Evolutionary conservation across 2,329 filamentous ascomycete species (phyloP).

Genomic region (Pyricularia grisea): DNA sequence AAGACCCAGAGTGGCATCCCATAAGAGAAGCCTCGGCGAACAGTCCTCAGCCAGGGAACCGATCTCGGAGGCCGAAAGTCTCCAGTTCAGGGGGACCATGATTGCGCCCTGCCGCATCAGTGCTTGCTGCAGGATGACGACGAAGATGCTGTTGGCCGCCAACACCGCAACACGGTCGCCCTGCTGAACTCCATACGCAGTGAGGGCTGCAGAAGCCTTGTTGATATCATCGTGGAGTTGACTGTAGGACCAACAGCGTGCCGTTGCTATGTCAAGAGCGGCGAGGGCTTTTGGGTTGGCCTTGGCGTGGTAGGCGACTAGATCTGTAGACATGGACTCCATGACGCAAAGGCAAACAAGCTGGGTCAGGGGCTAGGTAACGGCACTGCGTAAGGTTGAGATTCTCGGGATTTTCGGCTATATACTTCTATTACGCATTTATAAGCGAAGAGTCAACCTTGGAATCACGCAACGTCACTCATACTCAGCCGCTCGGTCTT

Average conservation of each 20-base stretch:
- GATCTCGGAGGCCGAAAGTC: slow-evolving; percentile 3
- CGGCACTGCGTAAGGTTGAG: too few relatives aligned
- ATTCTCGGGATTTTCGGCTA: too few relatives aligned
- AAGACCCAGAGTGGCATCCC: not conserved
- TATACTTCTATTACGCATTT: too few relatives aligned
- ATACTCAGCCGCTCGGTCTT: not conserved
- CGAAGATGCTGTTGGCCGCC: slow-evolving; percentile 5
- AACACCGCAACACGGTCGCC: slow-evolving; percentile 6
- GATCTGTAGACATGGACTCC: not conserved
- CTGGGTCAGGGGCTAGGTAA: too few relatives aligned
- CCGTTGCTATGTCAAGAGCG: not conserved
- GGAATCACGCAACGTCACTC: not conserved
- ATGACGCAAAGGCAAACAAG: not conserved
- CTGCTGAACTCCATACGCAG: not conserved
- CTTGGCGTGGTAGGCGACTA: not conserved
- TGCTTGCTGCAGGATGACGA: slow-evolving; percentile 6
- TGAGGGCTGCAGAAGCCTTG: not conserved
- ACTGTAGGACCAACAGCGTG: slow-evolving; percentile 1
- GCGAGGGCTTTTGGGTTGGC: not conserved
- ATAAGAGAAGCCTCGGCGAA: slow-evolving; percentile 3
- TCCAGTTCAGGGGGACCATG: slow-evolving; percentile 8
- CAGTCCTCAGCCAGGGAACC: not conserved
- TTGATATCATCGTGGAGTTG: slow-evolving; percentile 6
- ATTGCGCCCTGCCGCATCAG: slow-evolving; percentile 6
- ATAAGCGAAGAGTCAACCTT: not conserved